A percentile compares a stretch with the other conserved stretches of the same genome.
Conservation (phyloP, 148 eudicot species). For the Silene conica region DNA sequence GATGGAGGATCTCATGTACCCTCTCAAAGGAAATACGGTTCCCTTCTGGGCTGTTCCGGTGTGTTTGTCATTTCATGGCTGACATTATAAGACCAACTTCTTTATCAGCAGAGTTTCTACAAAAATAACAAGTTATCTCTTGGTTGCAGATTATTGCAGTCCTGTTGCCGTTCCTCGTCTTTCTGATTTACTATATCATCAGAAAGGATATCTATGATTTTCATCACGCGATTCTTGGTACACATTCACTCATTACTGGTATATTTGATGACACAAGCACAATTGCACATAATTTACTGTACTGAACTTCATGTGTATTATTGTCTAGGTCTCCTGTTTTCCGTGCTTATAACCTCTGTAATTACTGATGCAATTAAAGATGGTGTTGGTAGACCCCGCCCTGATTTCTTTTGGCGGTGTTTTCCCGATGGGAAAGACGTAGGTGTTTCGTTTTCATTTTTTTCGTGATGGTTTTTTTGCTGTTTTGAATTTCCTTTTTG, state of each 20-base stretch:
- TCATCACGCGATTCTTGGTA: constrained; percentile 85
- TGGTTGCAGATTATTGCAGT: constrained; percentile 56
- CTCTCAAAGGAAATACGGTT: constrained; percentile 68
- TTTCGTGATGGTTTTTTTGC: background rate
- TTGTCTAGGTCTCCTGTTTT: constrained; percentile 64
- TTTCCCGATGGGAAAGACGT: constrained; percentile 83
- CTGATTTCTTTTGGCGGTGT: constrained; percentile 96
- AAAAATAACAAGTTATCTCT: constrained; percentile 8
- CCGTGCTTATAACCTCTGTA: constrained; percentile 77
- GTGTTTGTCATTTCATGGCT: constrained; percentile 24
- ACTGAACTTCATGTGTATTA: background rate
- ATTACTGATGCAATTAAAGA: constrained; percentile 89
- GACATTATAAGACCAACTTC: constrained; percentile 5
- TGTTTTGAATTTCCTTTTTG: background rate
- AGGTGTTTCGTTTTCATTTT: constrained; percentile 15
- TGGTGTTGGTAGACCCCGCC: constrained; percentile 93
- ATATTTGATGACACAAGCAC: constrained; percentile 4
- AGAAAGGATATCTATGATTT: constrained; percentile 81
- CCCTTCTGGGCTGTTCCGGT: constrained; percentile 94
- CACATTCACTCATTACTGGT: background rate
- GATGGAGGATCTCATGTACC: constrained; percentile 85
- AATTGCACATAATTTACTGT: too few relatives aligned
- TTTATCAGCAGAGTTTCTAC: background rate
- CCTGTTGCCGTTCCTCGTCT: constrained; percentile 65
- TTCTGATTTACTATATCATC: constrained; percentile 53